phyloP scores from a whole-genome alignment of 139 green algal genomes.

The Coccomyxa sp. region DNA sequence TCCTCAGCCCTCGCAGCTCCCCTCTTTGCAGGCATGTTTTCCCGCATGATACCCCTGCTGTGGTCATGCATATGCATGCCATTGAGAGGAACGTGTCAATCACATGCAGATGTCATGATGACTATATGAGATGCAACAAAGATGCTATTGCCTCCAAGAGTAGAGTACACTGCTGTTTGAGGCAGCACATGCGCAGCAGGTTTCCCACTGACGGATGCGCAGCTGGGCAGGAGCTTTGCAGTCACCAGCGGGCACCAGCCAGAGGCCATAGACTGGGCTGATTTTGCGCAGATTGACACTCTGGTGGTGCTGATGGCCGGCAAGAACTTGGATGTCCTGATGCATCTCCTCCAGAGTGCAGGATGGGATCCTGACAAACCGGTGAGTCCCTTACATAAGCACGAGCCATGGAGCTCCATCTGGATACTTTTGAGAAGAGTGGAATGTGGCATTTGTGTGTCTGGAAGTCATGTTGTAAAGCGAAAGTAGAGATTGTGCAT shows the following conservation, averaged over 20 bases:
- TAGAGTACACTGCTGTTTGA: background rate
- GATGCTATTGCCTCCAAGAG: background rate
- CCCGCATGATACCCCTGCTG: background rate
- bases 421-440: background rate
- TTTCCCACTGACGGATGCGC: constrained; percentile 62
- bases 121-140: background rate
- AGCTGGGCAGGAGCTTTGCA: constrained; percentile 42
- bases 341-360: constrained; percentile 19
- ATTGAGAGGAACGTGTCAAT: background rate
- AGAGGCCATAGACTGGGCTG: constrained; percentile 41
- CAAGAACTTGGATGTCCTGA: constrained; percentile 28
- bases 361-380: constrained; percentile 26
- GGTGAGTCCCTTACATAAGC: constrained; percentile 13
- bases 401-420: background rate
- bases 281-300: constrained; percentile 43
- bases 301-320: constrained; percentile 75
- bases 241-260: constrained; percentile 56
- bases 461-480: background rate
- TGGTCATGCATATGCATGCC: background rate
- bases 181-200: constrained; percentile 25
- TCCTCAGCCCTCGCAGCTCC: constrained; percentile 65
- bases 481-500: background rate
- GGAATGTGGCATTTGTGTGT: background rate
- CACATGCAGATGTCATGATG: background rate
- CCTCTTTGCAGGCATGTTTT: constrained; percentile 52